These are phyloP conservation scores for Plectosphaerella plurivora DNA, from an alignment of 2,329 filamentous ascomycete genomes.

Conservation along the genomic window DNA sequence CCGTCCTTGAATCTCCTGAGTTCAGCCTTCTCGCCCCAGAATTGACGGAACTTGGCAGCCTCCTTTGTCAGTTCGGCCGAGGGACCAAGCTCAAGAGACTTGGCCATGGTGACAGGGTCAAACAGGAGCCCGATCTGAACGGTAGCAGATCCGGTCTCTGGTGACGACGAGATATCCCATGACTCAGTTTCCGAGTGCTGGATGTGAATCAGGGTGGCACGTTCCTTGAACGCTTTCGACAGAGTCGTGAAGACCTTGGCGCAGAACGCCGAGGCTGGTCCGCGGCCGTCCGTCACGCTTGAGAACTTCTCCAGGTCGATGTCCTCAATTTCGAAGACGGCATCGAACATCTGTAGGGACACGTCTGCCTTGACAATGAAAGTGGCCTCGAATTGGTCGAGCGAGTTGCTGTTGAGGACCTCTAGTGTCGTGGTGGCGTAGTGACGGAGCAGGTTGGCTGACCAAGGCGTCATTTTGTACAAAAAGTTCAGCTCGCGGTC, in stretches of 20 bases:
- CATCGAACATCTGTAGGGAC: slow-evolving; percentile 52
- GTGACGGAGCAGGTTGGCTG: slow-evolving; percentile 66
- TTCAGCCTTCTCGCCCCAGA: slow-evolving; percentile 94
- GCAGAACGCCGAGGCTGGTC: slow-evolving; percentile 40
- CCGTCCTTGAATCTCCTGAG: slow-evolving; percentile 93
- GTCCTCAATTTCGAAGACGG: slow-evolving; percentile 31
- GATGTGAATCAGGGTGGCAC: slow-evolving; percentile 65
- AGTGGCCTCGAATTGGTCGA: slow-evolving; percentile 77
- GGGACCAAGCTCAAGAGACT: slow-evolving; percentile 84
- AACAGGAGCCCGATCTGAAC: slow-evolving; percentile 67
- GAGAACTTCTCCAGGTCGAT: slow-evolving; percentile 20
- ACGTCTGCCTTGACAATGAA: slow-evolving; percentile 67
- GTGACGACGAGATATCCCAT: slow-evolving; percentile 41
- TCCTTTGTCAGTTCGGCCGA: slow-evolving; percentile 80
- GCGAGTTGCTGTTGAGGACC: slow-evolving; percentile 67
- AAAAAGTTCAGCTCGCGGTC: slow-evolving; percentile 72
- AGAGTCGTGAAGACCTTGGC: slow-evolving; percentile 61
- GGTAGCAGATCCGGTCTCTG: slow-evolving; percentile 17
- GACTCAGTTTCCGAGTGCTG: slow-evolving; percentile 28
- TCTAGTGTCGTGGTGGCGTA: slow-evolving; percentile 72
- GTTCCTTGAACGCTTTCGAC: slow-evolving; percentile 68
- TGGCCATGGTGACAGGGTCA: slow-evolving; percentile 65
- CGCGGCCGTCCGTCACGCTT: slow-evolving; percentile 32
- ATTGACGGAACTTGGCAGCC: slow-evolving; percentile 75
- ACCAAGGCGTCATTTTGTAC: slow-evolving; percentile 88